Conservation (phyloP, 805 yeast species). For the Kuraishia ogatae region DNA sequence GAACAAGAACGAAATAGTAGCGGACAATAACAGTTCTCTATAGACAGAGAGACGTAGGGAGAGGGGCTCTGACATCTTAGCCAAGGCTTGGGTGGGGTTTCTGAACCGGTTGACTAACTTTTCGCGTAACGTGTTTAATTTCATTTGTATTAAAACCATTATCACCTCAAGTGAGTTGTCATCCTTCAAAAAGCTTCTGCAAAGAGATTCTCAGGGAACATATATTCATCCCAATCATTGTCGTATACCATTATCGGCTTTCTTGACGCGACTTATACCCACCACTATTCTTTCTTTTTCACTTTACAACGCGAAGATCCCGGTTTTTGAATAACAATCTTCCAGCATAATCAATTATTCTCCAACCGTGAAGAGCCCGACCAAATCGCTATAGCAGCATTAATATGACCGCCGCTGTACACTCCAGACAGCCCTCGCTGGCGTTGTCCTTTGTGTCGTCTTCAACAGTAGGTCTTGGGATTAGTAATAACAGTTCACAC, state of each 20-base stretch:
- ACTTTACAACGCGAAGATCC: background rate
- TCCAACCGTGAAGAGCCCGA: background rate
- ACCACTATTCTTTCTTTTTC: background rate
- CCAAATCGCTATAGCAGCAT: background rate
- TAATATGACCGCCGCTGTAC: background rate
- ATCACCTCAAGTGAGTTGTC: background rate
- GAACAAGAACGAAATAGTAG: background rate
- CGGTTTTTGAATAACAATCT: background rate
- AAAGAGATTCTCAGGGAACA: background rate
- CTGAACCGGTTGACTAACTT: background rate
- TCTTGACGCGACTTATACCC: background rate
- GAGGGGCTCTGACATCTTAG: background rate
- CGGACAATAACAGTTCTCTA: background rate
- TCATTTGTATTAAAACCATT: background rate
- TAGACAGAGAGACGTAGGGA: background rate
- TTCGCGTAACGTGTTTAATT: background rate
- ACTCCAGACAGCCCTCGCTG: slow-evolving; percentile 3
- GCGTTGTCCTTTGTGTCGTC: slow-evolving; percentile 4
- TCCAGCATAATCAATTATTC: background rate
- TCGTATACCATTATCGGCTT: too few species aligned
- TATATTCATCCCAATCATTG: background rate
- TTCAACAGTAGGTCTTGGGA: slow-evolving; percentile 5
- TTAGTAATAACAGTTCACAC: slow-evolving; percentile 13
- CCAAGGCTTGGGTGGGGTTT: background rate
- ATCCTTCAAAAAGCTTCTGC: too few species aligned